Base-by-base conservation (phyloP, 768 basidiomycete species). In the Lactarius hengduanensis region DNA sequence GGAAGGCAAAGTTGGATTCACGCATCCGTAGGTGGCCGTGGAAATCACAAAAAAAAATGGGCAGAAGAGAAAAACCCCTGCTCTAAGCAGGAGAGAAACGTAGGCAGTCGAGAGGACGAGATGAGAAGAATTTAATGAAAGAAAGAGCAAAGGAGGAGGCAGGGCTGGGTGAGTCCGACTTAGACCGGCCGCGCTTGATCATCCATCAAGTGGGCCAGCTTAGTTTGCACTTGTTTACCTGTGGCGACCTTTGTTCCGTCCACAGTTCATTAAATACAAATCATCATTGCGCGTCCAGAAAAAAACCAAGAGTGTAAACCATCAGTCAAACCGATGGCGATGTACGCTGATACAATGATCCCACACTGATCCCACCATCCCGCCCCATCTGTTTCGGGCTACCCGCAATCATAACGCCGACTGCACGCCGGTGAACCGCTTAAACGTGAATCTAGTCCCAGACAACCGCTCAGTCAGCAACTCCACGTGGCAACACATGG, bases 1-100 rank as follows among this genome's bases (percentile, higher is more conserved):
- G 93, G 80, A 96, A 96, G 22, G 89, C 89, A 79, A 94, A 96
- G 83, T 96, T 97, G 72, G 91, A 90, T 76, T 97, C 95, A 70
- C 96, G 87, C 96, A 97, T 97, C 45, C 61, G 62, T 59, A 30
- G 34, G 62, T 28, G 32, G 62, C 26, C 1, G 57, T 36, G 6
- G 41, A 61, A 61, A 66, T 41, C 1, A 45, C 22, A 6, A 36
- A 50, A 54, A 62, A 65, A 66, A 62, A 58, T 3, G 13, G n/a
- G 43, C 4, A 4, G 40, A 22, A n/a, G 32, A 4, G 13, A 30
- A 15, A 47, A 45, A 2, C 7, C 22, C 22, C 20, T 15, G 56
- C 1, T 16, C n/a, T 50, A 50, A n/a, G 15, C 30, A 36, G 28
- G 41, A 34, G 55, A 61, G 22, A 40, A 10, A 3, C 2, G 18